Conservation (phyloP, 768 basidiomycete genomes). For the Rhodotorula kratochvilovae region DNA sequence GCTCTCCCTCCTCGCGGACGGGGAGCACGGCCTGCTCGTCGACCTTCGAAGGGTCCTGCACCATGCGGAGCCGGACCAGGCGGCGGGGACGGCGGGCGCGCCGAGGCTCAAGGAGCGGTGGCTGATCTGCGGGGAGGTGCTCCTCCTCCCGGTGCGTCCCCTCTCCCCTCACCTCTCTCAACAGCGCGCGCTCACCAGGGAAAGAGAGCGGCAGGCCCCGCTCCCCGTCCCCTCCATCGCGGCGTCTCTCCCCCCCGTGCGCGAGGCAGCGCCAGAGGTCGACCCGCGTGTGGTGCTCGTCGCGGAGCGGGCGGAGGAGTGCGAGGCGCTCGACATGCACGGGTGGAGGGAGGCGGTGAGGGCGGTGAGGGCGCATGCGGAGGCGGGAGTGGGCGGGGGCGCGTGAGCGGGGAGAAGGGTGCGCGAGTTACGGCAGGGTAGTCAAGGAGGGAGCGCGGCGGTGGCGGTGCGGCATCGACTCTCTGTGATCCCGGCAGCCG, state of each 20-base stretch:
- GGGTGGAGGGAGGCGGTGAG: constrained; percentile 1
- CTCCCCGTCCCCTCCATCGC: background rate
- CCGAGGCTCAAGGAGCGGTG: background rate
- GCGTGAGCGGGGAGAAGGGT: background rate
- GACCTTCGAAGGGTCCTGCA: background rate
- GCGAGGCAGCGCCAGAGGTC: background rate
- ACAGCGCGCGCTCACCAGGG: too few relatives aligned
- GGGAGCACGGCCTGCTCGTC: background rate
- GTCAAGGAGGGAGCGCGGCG: too few relatives aligned
- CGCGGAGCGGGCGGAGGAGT: background rate
- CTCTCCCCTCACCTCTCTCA: background rate
- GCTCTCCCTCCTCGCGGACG: background rate
- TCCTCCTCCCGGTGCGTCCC: background rate
- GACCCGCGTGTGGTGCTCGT: background rate
- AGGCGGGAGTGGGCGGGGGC: background rate
- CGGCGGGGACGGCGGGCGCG: background rate
- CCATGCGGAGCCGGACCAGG: too few relatives aligned
- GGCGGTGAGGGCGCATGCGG: background rate
- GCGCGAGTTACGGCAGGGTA: background rate
- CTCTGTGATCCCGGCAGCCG: too few relatives aligned
- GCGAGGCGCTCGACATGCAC: constrained; percentile 8
- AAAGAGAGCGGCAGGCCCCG: background rate
- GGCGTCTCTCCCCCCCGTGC: background rate
- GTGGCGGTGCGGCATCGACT: too few relatives aligned
- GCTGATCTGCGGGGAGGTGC: constrained; percentile 1